Evolutionary conservation across 2,329 filamentous ascomycete genomes (phyloP), one percentile per base, ranked within the genome.

Genomic region (Rhinocladiella mackenziei): DNA sequence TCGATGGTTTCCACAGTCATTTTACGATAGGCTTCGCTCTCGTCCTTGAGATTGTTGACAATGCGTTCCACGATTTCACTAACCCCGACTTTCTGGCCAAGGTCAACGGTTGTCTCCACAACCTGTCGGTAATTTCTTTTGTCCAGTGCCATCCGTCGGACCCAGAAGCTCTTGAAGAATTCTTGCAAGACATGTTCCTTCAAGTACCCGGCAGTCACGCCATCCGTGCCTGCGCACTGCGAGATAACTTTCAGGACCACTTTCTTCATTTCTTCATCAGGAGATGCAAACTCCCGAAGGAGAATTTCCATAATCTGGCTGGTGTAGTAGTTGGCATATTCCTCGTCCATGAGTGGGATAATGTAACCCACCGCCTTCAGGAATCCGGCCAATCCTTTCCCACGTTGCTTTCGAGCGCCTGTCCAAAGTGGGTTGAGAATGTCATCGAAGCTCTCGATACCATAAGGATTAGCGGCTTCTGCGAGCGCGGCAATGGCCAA

Each of bases 241-340:
- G 89, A 96, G 11, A 98, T 82, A 19, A 98, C 92, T 68, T 97
- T 97, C 46, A 98, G 72, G 5, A 98, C 92, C 1, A 98, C 92
- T 72, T 98, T 98, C 71, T 97, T 98, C 92, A 98, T 98, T 67
- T 98, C 92, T 66, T 98, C 92, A 56, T 98, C 92, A 0, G 92
- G 92, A 1, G 91, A 96, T 5, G 89, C 86, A 61, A 98, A 98
- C 63, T 98, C 92, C 59, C 92, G 82, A 20, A 97, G 79, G 10
- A 98, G 72, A 59, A 97, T 97, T 66, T 97, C 92, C 91, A 98
- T 97, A 60, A 98, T 96, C 66, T 98, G 89, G 56, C 83, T 87
- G 6, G 92, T 97, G 62, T 98, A 98, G 70, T 98, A 98, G 64
- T 96, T 97, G 67, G 92, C 91, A 65, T 96, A 97, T 62, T 98